A percentile compares a stretch with the other conserved stretches of the same genome.
phyloP scores from a whole-genome alignment of 805 yeast species.

The Blastobotrys peoriensis region DNA sequence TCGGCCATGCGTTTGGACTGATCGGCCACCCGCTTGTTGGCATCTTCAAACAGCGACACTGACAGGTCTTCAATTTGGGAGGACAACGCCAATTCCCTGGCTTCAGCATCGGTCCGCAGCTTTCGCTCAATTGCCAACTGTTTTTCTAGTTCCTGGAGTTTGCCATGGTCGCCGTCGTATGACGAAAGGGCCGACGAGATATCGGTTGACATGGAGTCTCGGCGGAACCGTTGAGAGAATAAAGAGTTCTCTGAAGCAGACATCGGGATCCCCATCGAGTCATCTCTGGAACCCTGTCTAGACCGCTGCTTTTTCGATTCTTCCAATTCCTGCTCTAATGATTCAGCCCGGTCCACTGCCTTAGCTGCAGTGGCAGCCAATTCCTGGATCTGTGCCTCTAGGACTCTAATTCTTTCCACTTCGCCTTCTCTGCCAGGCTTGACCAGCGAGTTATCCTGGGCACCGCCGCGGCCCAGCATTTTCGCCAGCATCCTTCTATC shows the following conservation, averaged over 20 bases:
- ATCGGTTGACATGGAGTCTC: background rate
- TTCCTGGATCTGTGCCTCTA: conserved; percentile 22
- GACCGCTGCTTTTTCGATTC: background rate
- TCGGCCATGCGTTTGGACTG: conserved; percentile 15
- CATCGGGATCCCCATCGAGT: background rate
- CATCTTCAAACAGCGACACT: conserved; percentile 20
- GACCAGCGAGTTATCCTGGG: conserved; percentile 1
- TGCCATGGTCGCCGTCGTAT: background rate
- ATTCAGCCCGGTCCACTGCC: conserved; percentile 21
- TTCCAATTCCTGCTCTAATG: conserved; percentile 20
- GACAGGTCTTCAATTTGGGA: conserved; percentile 22
- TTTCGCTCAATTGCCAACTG: conserved; percentile 10
- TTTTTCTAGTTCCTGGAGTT: conserved; percentile 1
- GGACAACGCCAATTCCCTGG: conserved; percentile 12
- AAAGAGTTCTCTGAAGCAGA: background rate
- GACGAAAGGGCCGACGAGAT: background rate
- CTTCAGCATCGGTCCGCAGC: conserved; percentile 19
- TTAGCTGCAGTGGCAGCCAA: conserved; percentile 21
- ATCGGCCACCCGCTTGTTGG: conserved; percentile 19
- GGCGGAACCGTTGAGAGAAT: background rate
- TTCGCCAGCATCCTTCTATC: background rate
- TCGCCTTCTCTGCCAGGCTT: conserved; percentile 24
- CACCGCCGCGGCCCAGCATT: background rate
- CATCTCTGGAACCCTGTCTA: background rate
- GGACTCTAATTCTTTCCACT: conserved; percentile 16